These are phyloP conservation scores for Cordia subcordata DNA, from an alignment of 257 asterid species.

Conservation along the genomic window DNA sequence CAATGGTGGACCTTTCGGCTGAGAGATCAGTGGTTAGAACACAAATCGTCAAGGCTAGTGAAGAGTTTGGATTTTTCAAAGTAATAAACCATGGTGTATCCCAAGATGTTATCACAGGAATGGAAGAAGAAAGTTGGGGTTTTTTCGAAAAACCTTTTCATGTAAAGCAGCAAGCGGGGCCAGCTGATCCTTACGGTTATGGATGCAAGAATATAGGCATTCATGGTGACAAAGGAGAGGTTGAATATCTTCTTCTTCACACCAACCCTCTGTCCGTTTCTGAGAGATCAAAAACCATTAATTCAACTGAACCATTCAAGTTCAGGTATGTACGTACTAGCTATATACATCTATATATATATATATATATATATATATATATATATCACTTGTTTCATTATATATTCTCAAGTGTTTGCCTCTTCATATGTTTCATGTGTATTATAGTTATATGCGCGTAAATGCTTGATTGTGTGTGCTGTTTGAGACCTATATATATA, in stretches of 20 bases:
- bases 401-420: too few relatives aligned
- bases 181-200: conserved; percentile 60
- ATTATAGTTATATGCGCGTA: background rate
- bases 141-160: conserved; percentile 51
- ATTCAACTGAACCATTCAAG: conserved; percentile 24
- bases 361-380: too few relatives aligned
- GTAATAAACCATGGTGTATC: conserved; percentile 74
- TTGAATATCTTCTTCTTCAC: conserved; percentile 65
- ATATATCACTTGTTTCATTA: too few relatives aligned
- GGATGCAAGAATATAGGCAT: conserved; percentile 67
- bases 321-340: conserved; percentile 66
- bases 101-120: conserved; percentile 30
- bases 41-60: conserved; percentile 55
- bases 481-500: too few relatives aligned
- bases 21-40: conserved; percentile 31
- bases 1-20: conserved; percentile 50
- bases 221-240: conserved; percentile 69
- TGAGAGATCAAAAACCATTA: conserved; percentile 15
- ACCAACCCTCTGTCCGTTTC: conserved; percentile 35
- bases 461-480: background rate
- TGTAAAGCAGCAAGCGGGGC: conserved; percentile 51
- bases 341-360: background rate
- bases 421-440: background rate
- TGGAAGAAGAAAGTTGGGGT: conserved; percentile 51
- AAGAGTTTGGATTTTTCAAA: conserved; percentile 69